These are phyloP conservation scores for Sclerotinia sclerotiorum DNA, from an alignment of 2,329 filamentous ascomycete species.

Conservation along the genomic window DNA sequence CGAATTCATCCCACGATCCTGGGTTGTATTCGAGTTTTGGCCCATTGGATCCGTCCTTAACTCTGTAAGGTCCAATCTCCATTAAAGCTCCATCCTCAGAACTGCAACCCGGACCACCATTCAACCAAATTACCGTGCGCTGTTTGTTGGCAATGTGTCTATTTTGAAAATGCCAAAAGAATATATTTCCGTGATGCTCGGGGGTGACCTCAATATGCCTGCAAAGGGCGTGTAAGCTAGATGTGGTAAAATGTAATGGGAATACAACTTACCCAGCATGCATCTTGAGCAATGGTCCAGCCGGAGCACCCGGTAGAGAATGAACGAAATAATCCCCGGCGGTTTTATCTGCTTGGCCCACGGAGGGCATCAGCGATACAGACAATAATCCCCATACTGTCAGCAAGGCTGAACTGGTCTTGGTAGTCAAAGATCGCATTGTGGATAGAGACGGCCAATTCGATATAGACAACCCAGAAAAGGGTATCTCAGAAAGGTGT, in stretches of 20 bases:
- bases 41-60: conserved; percentile 64
- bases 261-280: conserved; percentile 78
- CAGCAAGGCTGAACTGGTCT: conserved; percentile 25
- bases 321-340: conserved; percentile 89
- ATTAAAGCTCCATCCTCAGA: conserved; percentile 96
- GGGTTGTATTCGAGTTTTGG: conserved; percentile 72
- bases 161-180: conserved; percentile 99
- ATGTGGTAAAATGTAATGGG: not conserved
- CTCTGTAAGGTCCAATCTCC: conserved; percentile 81
- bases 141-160: conserved; percentile 89
- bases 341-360: conserved; percentile 51
- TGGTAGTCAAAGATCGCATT: conserved; percentile 37
- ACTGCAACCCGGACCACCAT: conserved; percentile 94
- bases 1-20: conserved; percentile 98
- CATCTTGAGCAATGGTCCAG: conserved; percentile 83
- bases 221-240: not conserved
- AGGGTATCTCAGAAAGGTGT: conserved; percentile 19
- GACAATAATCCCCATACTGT: conserved; percentile 43
- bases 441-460: conserved; percentile 26
- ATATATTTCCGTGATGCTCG: conserved; percentile 86
- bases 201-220: conserved; percentile 90
- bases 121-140: conserved; percentile 93
- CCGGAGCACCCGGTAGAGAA: conserved; percentile 79
- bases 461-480: conserved; percentile 18
- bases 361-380: conserved; percentile 47